Percentiles rank a stretch among this genome's conserved stretches.
phyloP scores from a whole-genome alignment of 331 rosid species.

The Dryas integrifolia region DNA sequence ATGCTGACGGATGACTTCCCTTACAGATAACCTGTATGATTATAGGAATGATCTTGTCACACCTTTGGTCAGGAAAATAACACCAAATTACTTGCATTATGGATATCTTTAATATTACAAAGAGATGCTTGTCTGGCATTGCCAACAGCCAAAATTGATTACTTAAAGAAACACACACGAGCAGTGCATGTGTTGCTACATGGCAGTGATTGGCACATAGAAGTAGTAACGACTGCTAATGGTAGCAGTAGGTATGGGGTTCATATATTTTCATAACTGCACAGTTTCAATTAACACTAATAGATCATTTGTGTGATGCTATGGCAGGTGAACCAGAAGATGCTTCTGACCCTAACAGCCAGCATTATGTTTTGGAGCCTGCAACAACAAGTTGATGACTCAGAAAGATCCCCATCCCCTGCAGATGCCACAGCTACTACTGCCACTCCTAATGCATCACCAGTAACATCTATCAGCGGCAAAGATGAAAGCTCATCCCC shows the following conservation, averaged over 20 bases:
- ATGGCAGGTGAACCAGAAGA: constrained; percentile 92
- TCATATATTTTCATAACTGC: neutral
- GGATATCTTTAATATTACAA: neutral
- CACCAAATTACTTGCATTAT: neutral
- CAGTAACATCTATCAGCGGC: constrained; percentile 59
- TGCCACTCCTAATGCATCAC: constrained; percentile 41
- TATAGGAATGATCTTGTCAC: neutral
- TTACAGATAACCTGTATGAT: neutral
- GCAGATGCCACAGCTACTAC: neutral
- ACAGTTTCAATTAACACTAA: neutral
- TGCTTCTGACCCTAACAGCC: constrained; percentile 82
- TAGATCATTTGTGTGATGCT: constrained; percentile 18
- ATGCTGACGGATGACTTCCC: no score
- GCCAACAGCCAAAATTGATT: no score
- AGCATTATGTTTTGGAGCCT: constrained; percentile 94
- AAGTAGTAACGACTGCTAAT: neutral
- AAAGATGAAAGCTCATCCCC: constrained; percentile 66
- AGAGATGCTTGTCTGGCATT: neutral
- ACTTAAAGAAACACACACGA: neutral
- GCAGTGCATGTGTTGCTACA: neutral
- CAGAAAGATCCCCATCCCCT: constrained; percentile 51
- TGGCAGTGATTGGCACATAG: neutral
- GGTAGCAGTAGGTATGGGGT: neutral
- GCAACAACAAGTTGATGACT: constrained; percentile 59
- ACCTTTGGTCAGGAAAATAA: neutral